A percentile compares a stretch with the other conserved stretches of the same genome.
phyloP scores from a whole-genome alignment of 2,329 filamentous ascomycete species.

The Fusarium penzigii region DNA sequence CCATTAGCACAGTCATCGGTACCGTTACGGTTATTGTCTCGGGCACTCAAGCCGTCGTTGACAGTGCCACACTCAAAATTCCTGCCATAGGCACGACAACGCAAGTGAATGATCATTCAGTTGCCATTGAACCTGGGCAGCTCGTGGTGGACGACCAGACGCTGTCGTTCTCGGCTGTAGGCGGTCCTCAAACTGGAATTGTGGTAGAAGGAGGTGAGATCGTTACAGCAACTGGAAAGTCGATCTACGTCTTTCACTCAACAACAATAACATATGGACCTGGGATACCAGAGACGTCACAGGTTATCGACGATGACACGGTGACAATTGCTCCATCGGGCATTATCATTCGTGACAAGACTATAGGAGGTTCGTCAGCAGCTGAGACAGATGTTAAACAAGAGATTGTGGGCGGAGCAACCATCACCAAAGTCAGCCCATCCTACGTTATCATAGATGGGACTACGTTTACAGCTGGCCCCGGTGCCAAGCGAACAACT shows the following conservation, averaged over 20 bases:
- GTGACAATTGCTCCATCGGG: conserved; percentile 51
- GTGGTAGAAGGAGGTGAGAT: conserved; percentile 51
- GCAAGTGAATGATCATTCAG: conserved; percentile 32
- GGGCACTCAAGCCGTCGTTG: conserved; percentile 43
- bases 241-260: conserved; percentile 42
- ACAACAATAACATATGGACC: conserved; percentile 49
- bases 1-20: conserved; percentile 41
- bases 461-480: conserved; percentile 53
- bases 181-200: conserved; percentile 42
- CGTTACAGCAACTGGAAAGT: conserved; percentile 44
- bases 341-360: conserved; percentile 41
- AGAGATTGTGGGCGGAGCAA: conserved; percentile 54
- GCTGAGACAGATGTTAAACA: conserved; percentile 39
- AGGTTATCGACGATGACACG: conserved; percentile 51
- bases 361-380: conserved; percentile 45
- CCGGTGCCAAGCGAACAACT: conserved; percentile 43
- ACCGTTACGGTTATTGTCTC: conserved; percentile 44
- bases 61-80: conserved; percentile 44
- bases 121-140: conserved; percentile 39
- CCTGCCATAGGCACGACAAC: conserved; percentile 38
- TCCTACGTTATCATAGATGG: conserved; percentile 51
- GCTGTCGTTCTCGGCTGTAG: conserved; percentile 35
- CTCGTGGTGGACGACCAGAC: conserved; percentile 38
- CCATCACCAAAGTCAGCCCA: conserved; percentile 50
- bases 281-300: conserved; percentile 33